Evolutionary conservation across 345 rosid species (phyloP), one percentile per base, ranked within the genome.

Genomic region (Ceriops tagal): DNA sequence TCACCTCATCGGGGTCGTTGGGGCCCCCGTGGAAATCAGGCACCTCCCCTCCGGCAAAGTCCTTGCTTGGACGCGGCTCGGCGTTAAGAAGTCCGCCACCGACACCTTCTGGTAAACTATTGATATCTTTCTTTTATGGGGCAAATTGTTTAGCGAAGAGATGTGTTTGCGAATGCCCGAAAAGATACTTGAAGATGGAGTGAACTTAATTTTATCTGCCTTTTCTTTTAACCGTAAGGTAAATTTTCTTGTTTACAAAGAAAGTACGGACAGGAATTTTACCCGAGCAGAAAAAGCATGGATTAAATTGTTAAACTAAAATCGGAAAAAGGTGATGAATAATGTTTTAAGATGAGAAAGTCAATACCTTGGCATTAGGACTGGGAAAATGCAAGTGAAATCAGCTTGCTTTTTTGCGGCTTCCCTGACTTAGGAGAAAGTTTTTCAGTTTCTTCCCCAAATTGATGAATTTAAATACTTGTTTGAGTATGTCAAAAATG

Each of bases 11-110:
- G 89, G 92, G 19, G 57, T 60, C 47, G 88, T 85, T 28, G 88
- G 87, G 6, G 34, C 70, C 26, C 72, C 87, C 13, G 81, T 88
- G 5, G 89, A 88, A 72, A 79, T 81, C 73, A 84, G 76, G 76
- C 75, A 82, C 65, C 78, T 88, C 13, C 74, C 89, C 34, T 85
- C 87, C 22, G 88, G 87, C 1, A 88, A 85, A 73, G 81, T 76
- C 61, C 71, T 88, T 51, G 89, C 88, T 19, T 80, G 89, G 89
- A 83, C 92, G 16, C 82, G 85, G 35, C 84, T 85, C 19, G 87
- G 77, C 46, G 79, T 88, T 62, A 75, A 67, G 71, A 83, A 82
- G 73, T 82, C 88, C 55, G 62, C 85, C 74, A 74, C 84, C 3
- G 85, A 85, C 4, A 75, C 87, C 66, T 51, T 75, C 65, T 88